phyloP scores from a whole-genome alignment of 345 rosid species.

The Mangifera indica region DNA sequence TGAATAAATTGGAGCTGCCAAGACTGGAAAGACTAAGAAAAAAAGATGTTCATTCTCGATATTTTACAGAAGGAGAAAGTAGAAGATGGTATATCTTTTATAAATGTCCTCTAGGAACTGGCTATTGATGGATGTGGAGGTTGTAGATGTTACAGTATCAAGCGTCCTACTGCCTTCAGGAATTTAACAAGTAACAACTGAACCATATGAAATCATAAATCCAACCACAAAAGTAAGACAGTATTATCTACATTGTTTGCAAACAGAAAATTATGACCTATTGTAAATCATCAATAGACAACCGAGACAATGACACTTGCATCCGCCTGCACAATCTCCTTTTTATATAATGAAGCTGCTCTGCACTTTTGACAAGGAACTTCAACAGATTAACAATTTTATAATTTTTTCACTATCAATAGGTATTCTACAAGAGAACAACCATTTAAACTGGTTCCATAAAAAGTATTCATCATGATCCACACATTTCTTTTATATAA shows the following conservation, averaged over 20 bases:
- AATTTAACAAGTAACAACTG: not conserved
- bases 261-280: not conserved
- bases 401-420: not conserved
- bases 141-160: not conserved
- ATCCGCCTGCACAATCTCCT: not conserved
- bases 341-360: not conserved
- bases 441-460: not conserved
- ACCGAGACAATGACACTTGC: not conserved
- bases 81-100: not conserved
- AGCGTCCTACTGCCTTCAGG: not conserved
- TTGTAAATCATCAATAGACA: not conserved
- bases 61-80: not conserved
- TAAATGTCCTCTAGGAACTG: not conserved
- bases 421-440: not conserved
- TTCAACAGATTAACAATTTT: not conserved
- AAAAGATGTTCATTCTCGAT: not conserved
- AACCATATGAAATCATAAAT: not conserved
- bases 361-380: not conserved
- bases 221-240: not conserved
- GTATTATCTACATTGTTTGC: not conserved
- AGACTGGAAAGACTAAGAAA: not conserved
- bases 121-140: not conserved
- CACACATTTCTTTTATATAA: not conserved
- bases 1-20: not conserved
- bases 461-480: not conserved